Percentiles rank a stretch among this genome's conserved stretches.
These are phyloP conservation scores for Taphrina betulina DNA, from an alignment of 1,139 yeast genomes.

Conservation along the genomic window DNA sequence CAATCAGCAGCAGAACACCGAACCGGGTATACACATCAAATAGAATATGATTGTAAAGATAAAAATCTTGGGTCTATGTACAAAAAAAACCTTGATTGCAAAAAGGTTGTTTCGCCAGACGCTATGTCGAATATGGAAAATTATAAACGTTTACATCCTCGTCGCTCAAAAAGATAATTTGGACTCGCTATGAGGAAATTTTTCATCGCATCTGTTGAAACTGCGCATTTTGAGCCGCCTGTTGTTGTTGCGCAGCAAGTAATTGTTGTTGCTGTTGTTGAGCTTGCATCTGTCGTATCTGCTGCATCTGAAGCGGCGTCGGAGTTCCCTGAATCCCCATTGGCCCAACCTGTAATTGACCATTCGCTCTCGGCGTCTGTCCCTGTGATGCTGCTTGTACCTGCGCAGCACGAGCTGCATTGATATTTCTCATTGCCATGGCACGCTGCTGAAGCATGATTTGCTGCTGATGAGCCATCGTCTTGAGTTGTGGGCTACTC, in stretches of 20 bases:
- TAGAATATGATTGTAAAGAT: too few relatives aligned
- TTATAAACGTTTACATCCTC: too few relatives aligned
- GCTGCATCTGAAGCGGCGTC: constrained; percentile 31
- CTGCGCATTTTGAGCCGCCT: constrained; percentile 13
- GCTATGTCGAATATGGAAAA: too few relatives aligned
- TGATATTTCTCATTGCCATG: constrained; percentile 24
- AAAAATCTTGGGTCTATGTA: too few relatives aligned
- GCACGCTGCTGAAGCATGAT: constrained; percentile 29
- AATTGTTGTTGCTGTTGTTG: constrained; percentile 31
- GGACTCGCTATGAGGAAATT: too few relatives aligned
- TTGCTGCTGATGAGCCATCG: constrained; percentile 27
- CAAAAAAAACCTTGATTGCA: too few relatives aligned
- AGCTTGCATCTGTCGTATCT: constrained; percentile 29
- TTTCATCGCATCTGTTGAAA: constrained; percentile 11
- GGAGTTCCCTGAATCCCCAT: constrained; percentile 26
- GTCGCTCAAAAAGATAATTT: too few relatives aligned
- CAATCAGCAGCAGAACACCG: too few relatives aligned
- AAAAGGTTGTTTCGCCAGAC: too few relatives aligned
- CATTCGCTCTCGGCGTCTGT: constrained; percentile 4
- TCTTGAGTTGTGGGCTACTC: neutral
- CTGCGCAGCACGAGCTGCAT: constrained; percentile 24
- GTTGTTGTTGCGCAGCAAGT: constrained; percentile 20
- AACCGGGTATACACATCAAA: too few relatives aligned
- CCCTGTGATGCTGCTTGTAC: neutral
- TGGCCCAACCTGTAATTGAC: constrained; percentile 27